These are phyloP conservation scores for Nitzschia sp. DNA, from an alignment of 108 stramenopile genomes.

Conservation along the genomic window DNA sequence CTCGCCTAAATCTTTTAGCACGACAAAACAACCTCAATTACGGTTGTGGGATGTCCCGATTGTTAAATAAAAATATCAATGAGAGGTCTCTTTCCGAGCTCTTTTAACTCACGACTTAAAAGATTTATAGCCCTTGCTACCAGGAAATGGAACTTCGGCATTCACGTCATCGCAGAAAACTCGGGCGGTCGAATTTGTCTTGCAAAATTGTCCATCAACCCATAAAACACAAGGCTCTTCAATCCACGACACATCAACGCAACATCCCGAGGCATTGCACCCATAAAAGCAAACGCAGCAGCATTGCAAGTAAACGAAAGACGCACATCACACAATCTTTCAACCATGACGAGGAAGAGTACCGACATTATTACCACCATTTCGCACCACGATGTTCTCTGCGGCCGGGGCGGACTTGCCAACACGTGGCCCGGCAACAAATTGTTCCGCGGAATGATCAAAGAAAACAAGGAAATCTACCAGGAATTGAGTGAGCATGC, in stretches of 20 bases:
- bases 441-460: conserved; percentile 11
- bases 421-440: conserved; percentile 13
- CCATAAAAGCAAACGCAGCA: too few relatives aligned
- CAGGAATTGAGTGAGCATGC: conserved; percentile 6
- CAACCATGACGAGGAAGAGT: too few relatives aligned
- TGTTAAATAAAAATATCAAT: background rate
- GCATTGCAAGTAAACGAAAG: too few relatives aligned
- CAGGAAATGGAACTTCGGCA: too few relatives aligned
- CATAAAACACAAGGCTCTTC: background rate
- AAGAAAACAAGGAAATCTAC: conserved; percentile 5
- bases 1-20: background rate
- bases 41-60: background rate
- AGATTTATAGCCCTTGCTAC: too few relatives aligned
- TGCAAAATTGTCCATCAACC: too few relatives aligned
- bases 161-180: too few relatives aligned
- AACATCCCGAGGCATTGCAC: too few relatives aligned
- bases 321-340: background rate
- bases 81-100: background rate
- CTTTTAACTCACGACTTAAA: background rate
- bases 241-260: background rate
- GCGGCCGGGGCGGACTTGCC: conserved; percentile 6
- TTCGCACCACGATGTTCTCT: conserved; percentile 1
- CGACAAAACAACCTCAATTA: background rate
- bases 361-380: background rate
- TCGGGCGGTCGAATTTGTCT: too few relatives aligned